Evolutionary conservation across 306 rosid species (phyloP), one percentile per base, ranked within the genome.

Genomic region (Fragaria vesca): DNA sequence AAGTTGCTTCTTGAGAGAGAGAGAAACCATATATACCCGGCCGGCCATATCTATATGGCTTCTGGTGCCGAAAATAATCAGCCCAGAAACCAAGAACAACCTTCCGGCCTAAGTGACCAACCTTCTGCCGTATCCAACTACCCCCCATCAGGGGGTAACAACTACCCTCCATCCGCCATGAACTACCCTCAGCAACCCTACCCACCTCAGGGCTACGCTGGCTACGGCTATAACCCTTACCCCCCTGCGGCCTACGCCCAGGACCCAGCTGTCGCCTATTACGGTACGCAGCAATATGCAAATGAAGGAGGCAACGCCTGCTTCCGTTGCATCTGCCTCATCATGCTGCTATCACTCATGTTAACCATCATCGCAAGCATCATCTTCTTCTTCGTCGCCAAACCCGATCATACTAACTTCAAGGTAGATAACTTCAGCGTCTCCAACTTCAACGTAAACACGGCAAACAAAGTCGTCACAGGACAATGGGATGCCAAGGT

Each of bases 401-500:
- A 80, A 2, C 93, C 96, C 0, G n/a, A 69, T 8, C 4, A 57
- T 32, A 88, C 90, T 0, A 0, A 6, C 10, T 90, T 82, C 73
- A 75, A 18, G 2, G 70, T 93, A 7, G 77, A 62, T 1, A 78
- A 83, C 2, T 18, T 91, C 0, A 62, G 81, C 12, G 88, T 90
- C 0, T 1, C 76, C 10, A 72, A 79, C 54, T 83, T 93, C 82
- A 85, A 78, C 70, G 11, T 82, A 54, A 36, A 74, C 34, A 60
- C 47, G 10, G 6, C 83, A 0, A 9, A 34, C 78, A 43, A 74
- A 61, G 45, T 28, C 0, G 55, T 87, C 32, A 5, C 83, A 1
- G 92, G 80, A 0, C 58, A 69, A 6, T 91, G 97, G 96, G 71
- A 80, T n/a, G 66, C 82, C 4, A 73, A 65, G 36, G 21, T 65